Base-by-base conservation (phyloP, 2,329 filamentous ascomycete genomes). In the Aureobasidium subglaciale region DNA sequence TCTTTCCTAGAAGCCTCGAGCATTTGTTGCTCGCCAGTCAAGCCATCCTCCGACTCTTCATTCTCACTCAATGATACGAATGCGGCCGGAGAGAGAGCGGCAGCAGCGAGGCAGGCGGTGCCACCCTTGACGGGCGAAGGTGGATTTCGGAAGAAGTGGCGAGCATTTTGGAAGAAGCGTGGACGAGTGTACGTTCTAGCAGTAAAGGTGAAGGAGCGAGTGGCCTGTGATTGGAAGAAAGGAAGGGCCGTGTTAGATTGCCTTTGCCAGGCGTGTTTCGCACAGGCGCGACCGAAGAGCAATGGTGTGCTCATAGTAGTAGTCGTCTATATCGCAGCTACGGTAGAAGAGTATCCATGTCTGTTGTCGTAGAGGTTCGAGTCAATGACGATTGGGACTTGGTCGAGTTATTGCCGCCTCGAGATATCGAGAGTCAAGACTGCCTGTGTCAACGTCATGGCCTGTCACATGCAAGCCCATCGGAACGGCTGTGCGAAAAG, bases 21-120 rank as follows among this genome's bases (percentile, higher is more conserved):
- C 92, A 96, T 96, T 61, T 89, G 86, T 70, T 81, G 81, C 72
- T 96, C 91, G 24, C 83, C 82, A 2, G 91, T 96, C 65, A 86
- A 77, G 24, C 73, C 74, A 62, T 75, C 70, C 41, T 70, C 67
- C 11, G 67, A 68, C 25, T 77, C 71, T 10, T 69, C 64, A 41
- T 79, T 72, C 59, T 81, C 75, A 46, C 77, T 76, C 40, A 85
- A 71, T 55, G 79, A 73, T 35, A 86, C 76, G 59, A 85, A 84
- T 1, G 78, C 81, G 5, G 75, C 77, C 0, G 83, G 81, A 22
- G 75, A 79, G 49, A 85, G 68, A 6, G 72, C 59, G 5, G 68
- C 64, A 6, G 72, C 59, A 4, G 68, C 64, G 29, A 70, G 62
- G 20, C 73, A 63, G 13, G 65, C 56, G 35, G 63, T 63, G 27